Conservation (phyloP, 2,329 filamentous ascomycete genomes). For the Calonectria multiphialidica region DNA sequence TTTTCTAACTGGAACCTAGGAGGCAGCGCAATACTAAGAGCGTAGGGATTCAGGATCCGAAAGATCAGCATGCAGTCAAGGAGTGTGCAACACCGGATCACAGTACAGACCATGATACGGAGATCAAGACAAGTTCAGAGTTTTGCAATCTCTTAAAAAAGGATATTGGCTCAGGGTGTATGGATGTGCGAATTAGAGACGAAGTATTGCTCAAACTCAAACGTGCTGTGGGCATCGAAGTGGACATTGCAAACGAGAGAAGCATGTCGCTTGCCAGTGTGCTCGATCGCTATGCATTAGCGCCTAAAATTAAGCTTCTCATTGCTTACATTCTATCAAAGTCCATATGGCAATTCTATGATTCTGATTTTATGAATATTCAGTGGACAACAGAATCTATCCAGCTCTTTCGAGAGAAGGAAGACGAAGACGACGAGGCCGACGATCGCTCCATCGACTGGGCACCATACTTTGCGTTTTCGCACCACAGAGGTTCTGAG, state of each 20-base stretch:
- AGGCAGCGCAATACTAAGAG: neutral
- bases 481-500: neutral
- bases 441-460: neutral
- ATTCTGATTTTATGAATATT: conserved; percentile 26
- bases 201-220: neutral
- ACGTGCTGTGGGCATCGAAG: neutral
- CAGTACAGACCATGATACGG: too few relatives aligned
- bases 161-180: conserved; percentile 10
- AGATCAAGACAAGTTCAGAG: neutral
- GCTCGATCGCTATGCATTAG: neutral
- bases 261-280: conserved; percentile 22
- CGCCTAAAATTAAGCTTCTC: conserved; percentile 5
- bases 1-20: neutral
- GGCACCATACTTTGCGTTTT: conserved; percentile 7
- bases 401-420: conserved; percentile 8
- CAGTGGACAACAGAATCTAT: conserved; percentile 24
- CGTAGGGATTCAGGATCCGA: neutral
- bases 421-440: conserved; percentile 9
- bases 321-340: conserved; percentile 25
- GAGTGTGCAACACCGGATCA: neutral
- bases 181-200: conserved; percentile 1
- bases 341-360: conserved; percentile 28
- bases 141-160: neutral
- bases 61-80: neutral
- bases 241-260: conserved; percentile 10